Base-by-base conservation (phyloP, 1,139 yeast genomes). In the Suhomyces bribrorum region DNA sequence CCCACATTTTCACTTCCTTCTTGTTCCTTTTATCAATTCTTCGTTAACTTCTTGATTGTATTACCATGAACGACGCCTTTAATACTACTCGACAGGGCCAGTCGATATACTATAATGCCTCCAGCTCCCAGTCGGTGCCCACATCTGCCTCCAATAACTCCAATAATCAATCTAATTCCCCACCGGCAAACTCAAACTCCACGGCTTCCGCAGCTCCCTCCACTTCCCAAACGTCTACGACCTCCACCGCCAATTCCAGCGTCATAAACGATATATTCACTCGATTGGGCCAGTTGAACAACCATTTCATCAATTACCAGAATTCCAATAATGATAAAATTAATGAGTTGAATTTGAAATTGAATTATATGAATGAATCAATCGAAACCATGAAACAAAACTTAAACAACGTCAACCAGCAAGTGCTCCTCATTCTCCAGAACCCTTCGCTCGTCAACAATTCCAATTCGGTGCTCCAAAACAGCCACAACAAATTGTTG, bases 331-430 rank as follows among this genome's bases (percentile, higher is more conserved):
- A 55, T 33, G 56, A 54, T 31, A 61, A 54, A 38, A 38, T 62
- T 32, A 48, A 53, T 30, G 53, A 56, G 23, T 46, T 59, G n/a
- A 48, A 56, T 26, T 46, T 56, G 42, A 63, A 60, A 26, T 34
- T 64, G 15, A 59, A 59, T 34, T 53, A 54, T 26, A 49, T 63
- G 16, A 54, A 54, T 29, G 64, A 59, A 14, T 47, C 62, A 26
- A 34, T 63, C 7, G 57, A 53, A 22, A 31, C 38, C 14, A 36
- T 49, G 29, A 47, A 46, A 24, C 45, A 36, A 22, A 38, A 36
- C 27, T 32, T 49, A 7, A 37, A 35, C 13, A 46, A 45, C n/a
- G 40, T 47, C 24, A 43, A 41, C 34, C 50, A 46, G 18, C 52
- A 49, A 18, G 35, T 49, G 15, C 27, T 43, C 2, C 37, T 47